phyloP scores from a whole-genome alignment of 169 alveolate species.

The Eimeria maxima region DNA sequence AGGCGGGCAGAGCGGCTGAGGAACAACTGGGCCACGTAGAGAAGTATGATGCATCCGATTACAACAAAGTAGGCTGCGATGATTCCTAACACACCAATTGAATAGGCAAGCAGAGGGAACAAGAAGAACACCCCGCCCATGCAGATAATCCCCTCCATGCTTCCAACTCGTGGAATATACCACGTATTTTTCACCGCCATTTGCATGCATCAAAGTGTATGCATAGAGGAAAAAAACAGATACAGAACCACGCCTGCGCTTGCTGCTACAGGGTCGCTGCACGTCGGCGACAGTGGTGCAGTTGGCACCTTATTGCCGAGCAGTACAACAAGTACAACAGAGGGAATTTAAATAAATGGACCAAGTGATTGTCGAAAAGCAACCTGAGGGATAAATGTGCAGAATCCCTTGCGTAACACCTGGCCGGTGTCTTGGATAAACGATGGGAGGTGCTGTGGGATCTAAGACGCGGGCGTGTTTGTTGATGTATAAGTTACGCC shows the following conservation, averaged over 20 bases:
- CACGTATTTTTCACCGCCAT: not conserved
- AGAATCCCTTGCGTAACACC: not conserved
- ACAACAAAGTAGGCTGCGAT: not conserved
- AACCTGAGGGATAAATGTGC: not conserved
- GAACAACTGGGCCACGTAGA: conserved; percentile 52
- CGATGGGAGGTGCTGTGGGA: not conserved
- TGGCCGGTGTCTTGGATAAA: not conserved
- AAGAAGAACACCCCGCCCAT: not conserved
- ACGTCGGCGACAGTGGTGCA: not conserved
- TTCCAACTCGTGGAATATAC: not conserved
- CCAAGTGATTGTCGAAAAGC: not conserved
- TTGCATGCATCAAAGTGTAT: not conserved
- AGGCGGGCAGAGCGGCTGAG: conserved; percentile 40
- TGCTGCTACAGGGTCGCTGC: not conserved
- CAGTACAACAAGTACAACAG: not conserved
- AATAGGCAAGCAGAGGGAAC: conserved; percentile 38
- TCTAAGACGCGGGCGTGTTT: not conserved
- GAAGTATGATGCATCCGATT: conserved; percentile 33
- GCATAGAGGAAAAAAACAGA: not conserved
- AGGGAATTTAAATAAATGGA: not conserved
- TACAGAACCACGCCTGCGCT: not conserved
- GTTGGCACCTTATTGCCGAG: not conserved
- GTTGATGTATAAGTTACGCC: not conserved
- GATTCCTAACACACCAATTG: conserved; percentile 6
- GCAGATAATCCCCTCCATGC: conserved; percentile 31